Percentiles rank a stretch among this genome's conserved stretches.
Evolutionary conservation across 2,329 filamentous ascomycete species (phyloP).

Genomic region (Elsinoe fawcettii): DNA sequence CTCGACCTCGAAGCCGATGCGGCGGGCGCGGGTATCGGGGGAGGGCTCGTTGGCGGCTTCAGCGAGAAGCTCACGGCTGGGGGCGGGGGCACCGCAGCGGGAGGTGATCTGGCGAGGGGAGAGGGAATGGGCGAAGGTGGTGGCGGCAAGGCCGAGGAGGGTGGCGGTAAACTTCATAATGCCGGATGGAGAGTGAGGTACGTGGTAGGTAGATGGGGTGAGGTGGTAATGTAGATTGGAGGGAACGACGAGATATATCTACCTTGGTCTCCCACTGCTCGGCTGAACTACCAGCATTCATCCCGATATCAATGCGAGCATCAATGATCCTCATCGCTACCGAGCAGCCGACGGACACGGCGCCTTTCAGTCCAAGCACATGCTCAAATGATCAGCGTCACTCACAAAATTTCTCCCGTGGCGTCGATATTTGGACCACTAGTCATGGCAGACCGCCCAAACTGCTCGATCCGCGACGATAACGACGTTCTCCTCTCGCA

Average conservation of each 20-base stretch:
- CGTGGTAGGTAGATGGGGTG: not conserved
- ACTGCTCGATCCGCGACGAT: slow-evolving; percentile 5
- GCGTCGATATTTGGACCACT: not conserved
- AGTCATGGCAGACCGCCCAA: not conserved
- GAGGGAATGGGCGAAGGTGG: slow-evolving; percentile 7
- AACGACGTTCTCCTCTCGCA: not conserved
- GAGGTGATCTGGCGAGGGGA: slow-evolving; percentile 7
- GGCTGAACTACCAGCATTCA: not conserved
- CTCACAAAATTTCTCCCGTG: not conserved
- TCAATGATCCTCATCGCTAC: not conserved
- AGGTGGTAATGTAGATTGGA: not conserved
- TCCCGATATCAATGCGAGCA: not conserved
- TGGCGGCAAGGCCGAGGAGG: slow-evolving; percentile 7
- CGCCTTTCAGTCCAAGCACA: not conserved
- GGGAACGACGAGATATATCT: not conserved
- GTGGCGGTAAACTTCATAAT: slow-evolving; percentile 1
- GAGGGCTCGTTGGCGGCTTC: slow-evolving; percentile 9
- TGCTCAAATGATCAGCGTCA: not conserved
- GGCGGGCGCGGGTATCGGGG: not conserved
- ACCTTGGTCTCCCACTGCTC: not conserved
- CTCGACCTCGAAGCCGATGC: slow-evolving; percentile 19
- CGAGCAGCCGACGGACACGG: not conserved
- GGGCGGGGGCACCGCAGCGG: slow-evolving; percentile 3
- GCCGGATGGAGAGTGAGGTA: not conserved
- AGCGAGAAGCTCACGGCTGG: not conserved